Evolutionary conservation across 257 asterid genomes (phyloP), one percentile per base, ranked within the genome.

Genomic region (Jaltomata sinuosa): DNA sequence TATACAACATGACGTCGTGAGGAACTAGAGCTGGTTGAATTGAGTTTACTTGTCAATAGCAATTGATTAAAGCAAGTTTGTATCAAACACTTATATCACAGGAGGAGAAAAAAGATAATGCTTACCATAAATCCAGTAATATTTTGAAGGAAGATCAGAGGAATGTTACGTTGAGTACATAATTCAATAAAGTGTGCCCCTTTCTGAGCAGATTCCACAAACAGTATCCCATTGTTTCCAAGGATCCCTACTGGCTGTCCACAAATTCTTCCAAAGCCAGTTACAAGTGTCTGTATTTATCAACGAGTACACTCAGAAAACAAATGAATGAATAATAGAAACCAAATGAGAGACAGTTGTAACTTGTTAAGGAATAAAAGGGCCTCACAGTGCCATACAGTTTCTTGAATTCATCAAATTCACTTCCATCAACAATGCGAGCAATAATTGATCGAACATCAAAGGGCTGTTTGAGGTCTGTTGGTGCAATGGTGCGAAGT

Each of bases 351-450:
- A 76, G 42, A 76, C 42, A 47, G 62, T 11, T 76, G 42, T 76
- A 62, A 47, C 22, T 47, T 2, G 61, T 76, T 16, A 76, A 76
- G 81, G 81, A 76, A 76, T 76, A 55, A 74, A 80, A 87, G 84
- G 89, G 90, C 90, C 98, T 92, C 93, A 96, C 99, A 93, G 96
- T 92, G 91, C 99, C 98, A 87, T 97, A 97, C 89, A 97, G 84
- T 91, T 97, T 94, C 98, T 97, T 97, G 98, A 97, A 97, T 84
- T 97, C 99, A 86, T 97, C 98, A 86, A 97, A 97, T 88, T 93
- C 94, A 86, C 99, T 97, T 85, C 97, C 98, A 84, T 97, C 99
- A 76, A 93, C 97, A 79, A 95, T 91, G 80, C 95, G 98, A 83
- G 98, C 92, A 85, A 97, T 97, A 80, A 94, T 79, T 85, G 98